These are phyloP conservation scores for Neofusicoccum umdonicola DNA, from an alignment of 2,329 filamentous ascomycete species.

Conservation along the genomic window DNA sequence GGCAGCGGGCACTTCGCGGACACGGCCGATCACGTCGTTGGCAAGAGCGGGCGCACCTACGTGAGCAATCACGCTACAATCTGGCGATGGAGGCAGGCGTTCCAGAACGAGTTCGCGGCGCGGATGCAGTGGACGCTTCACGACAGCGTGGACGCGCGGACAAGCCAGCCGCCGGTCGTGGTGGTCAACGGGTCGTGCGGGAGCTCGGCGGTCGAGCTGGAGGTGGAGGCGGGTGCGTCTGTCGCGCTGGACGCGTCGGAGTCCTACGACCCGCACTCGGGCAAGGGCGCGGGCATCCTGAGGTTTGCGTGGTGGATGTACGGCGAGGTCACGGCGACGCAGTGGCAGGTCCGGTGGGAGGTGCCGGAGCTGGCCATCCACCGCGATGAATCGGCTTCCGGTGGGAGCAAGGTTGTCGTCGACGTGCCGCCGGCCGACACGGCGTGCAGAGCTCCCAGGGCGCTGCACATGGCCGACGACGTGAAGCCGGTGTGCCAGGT, in stretches of 20 bases:
- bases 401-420: conserved; percentile 32
- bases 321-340: conserved; percentile 41
- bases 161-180: conserved; percentile 50
- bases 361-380: conserved; percentile 40
- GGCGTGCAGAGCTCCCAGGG: conserved; percentile 38
- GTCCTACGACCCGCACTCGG: conserved; percentile 48
- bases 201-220: conserved; percentile 39
- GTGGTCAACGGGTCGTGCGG: conserved; percentile 43
- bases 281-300: conserved; percentile 32
- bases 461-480: conserved; percentile 28
- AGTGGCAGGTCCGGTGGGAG: conserved; percentile 43
- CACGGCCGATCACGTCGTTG: conserved; percentile 36
- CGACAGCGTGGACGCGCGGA: conserved; percentile 30
- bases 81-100: conserved; percentile 55
- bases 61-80: conserved; percentile 50
- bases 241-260: conserved; percentile 46
- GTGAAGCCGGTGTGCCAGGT: conserved; percentile 42
- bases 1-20: conserved; percentile 40
- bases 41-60: conserved; percentile 32
- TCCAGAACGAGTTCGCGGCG: conserved; percentile 52
- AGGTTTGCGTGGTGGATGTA: conserved; percentile 54
- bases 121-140: conserved; percentile 48
- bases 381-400: conserved; percentile 24
- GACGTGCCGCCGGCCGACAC: conserved; percentile 44
- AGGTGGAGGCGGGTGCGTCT: conserved; percentile 40